Percentiles rank a stretch among this genome's conserved stretches.
These are phyloP conservation scores for Leccinum uliginosum DNA, from an alignment of 768 basidiomycete genomes.

Conservation along the genomic window DNA sequence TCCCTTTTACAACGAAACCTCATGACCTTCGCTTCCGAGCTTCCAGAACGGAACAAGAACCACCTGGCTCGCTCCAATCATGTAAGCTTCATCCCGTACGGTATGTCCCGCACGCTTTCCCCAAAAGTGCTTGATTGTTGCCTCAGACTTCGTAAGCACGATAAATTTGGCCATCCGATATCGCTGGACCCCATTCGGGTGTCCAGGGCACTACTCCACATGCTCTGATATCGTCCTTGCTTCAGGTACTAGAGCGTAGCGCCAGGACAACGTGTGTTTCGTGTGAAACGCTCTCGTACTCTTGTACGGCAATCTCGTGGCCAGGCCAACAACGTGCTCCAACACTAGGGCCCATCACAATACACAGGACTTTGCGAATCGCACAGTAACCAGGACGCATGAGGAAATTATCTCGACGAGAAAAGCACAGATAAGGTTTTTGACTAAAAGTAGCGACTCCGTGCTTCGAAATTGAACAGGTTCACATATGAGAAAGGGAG, in stretches of 20 bases:
- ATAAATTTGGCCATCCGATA: neutral
- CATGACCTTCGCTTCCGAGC: slow-evolving; percentile 22
- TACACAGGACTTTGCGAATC: slow-evolving; percentile 12
- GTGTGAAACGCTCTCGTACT: slow-evolving; percentile 7
- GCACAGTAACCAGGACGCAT: slow-evolving; percentile 19
- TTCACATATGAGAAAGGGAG: slow-evolving; percentile 10
- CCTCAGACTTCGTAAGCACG: slow-evolving; percentile 5
- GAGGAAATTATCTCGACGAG: slow-evolving; percentile 16
- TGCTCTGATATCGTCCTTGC: neutral
- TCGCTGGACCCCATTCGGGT: neutral
- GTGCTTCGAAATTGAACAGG: slow-evolving; percentile 23
- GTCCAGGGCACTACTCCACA: neutral
- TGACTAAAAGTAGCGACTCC: slow-evolving; percentile 22
- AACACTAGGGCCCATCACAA: slow-evolving; percentile 12
- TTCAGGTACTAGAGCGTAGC: neutral
- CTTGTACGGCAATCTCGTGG: slow-evolving; percentile 7
- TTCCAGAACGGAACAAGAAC: slow-evolving; percentile 22
- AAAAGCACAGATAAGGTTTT: slow-evolving; percentile 26
- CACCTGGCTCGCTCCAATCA: slow-evolving; percentile 16
- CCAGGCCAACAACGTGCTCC: slow-evolving; percentile 3
- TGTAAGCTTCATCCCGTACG: slow-evolving; percentile 10
- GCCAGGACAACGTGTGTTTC: slow-evolving; percentile 16
- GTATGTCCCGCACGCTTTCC: neutral
- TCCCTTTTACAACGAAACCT: slow-evolving; percentile 19
- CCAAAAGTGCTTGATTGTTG: slow-evolving; percentile 1